Base-by-base conservation (phyloP, 306 rosid species). In the Lathyrus sativus region DNA sequence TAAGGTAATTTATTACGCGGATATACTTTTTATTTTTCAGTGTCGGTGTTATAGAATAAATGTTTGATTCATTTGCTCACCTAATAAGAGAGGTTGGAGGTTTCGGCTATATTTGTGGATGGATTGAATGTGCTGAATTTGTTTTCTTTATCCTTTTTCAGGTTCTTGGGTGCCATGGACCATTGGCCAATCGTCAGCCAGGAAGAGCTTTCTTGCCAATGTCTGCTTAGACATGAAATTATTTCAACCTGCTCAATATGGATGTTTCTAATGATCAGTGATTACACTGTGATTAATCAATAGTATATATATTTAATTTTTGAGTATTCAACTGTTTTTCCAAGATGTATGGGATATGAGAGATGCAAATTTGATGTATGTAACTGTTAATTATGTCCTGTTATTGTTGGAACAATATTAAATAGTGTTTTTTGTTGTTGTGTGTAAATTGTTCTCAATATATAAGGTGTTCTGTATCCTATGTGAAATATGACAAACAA, bases 91-190 rank as follows among this genome's bases (percentile, higher is more conserved):
- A n/a, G 12, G n/a, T 48, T 15, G 28, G 37, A 48, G 28, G 7
- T 51, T 68, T 43, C 11, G 0, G 38, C 10, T 5, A 14, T 64
- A 35, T 43, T 72, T 67, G 56, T 19, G 50, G 15, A 55, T 64
- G 8, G 18, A 11, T 56, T 51, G 19, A 22, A 11, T 29, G 70
- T 62, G 59, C 29, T 44, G 0, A 5, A 1, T 17, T 37, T 24
- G 17, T 68, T 17, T 45, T 2, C 3, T 18, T 9, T n/a, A 4
- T 65, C 5, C 2, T 15, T 12, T 64, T 81, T 81, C 80, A 90
- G 89, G 84, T 83, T 69, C 89, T 88, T 75, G 97, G 97, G 28
- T 82, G 96, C 80, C 96, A 91, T 67, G 97, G 93, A 63, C 87
- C 84, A 66, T 78, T 86, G 73, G 85, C 97, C 0, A 54, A 56